These are phyloP conservation scores for Escallonia rubra DNA, from an alignment of 129 eudicot species.

Conservation along the genomic window DNA sequence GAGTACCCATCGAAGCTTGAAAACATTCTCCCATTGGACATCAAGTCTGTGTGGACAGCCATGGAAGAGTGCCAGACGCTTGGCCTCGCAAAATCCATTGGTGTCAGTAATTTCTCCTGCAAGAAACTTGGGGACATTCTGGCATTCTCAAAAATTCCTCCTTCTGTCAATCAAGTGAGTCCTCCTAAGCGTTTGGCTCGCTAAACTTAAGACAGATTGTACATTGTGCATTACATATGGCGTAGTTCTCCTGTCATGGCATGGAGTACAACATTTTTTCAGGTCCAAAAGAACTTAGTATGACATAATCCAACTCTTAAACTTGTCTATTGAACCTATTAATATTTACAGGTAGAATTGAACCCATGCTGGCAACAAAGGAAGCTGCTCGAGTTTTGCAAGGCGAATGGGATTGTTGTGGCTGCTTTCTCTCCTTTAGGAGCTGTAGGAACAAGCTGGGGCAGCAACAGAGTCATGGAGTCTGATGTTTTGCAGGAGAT, in stretches of 20 bases:
- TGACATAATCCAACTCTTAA: not conserved
- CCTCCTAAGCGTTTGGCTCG: too few relatives aligned
- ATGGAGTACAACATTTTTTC: not conserved
- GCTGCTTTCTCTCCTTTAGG: slow-evolving; percentile 18
- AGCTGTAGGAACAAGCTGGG: slow-evolving; percentile 6
- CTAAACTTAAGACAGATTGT: too few relatives aligned
- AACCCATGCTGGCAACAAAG: slow-evolving; percentile 20
- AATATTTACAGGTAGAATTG: not conserved
- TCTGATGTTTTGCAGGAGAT: slow-evolving; percentile 11
- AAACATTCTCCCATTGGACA: slow-evolving; percentile 7
- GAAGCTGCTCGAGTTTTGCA: slow-evolving; percentile 15
- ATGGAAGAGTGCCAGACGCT: slow-evolving; percentile 27
- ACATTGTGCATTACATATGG: too few relatives aligned
- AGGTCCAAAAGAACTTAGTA: not conserved
- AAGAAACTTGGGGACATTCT: slow-evolving; percentile 14
- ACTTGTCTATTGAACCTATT: not conserved
- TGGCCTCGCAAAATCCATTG: slow-evolving; percentile 19
- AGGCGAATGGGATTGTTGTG: slow-evolving; percentile 8
- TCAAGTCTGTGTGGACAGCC: slow-evolving; percentile 21
- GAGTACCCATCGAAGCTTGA: slow-evolving; percentile 6
- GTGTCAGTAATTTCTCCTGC: slow-evolving; percentile 17
- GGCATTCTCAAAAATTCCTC: slow-evolving; percentile 9
- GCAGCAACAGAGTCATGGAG: slow-evolving; percentile 10
- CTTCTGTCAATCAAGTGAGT: slow-evolving; percentile 23
- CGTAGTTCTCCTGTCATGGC: not conserved